phyloP scores from a whole-genome alignment of 306 rosid genomes.

The Glycine latifolia region DNA sequence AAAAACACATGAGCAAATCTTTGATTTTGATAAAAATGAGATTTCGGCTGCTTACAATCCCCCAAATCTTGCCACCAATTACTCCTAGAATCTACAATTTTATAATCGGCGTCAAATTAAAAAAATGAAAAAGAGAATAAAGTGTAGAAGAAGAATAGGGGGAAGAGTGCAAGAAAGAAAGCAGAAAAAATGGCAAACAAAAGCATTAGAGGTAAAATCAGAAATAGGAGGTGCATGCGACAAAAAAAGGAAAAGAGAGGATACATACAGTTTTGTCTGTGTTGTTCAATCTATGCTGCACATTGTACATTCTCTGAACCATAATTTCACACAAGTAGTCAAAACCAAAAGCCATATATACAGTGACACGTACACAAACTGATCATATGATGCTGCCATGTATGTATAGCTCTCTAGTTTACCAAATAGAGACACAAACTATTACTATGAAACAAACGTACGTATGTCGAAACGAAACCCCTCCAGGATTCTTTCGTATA shows the following conservation, averaged over 20 bases:
- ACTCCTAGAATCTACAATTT: slow-evolving; percentile 60
- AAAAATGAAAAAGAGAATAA: neutral
- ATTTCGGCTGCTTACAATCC: slow-evolving; percentile 74
- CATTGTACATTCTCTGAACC: slow-evolving; percentile 44
- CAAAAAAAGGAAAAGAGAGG: slow-evolving; percentile 23
- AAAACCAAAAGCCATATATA: slow-evolving; percentile 37
- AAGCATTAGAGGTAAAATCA: slow-evolving; percentile 29
- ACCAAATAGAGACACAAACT: slow-evolving; percentile 15
- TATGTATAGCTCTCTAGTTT: neutral
- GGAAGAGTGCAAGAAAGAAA: slow-evolving; percentile 7
- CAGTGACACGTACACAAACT: slow-evolving; percentile 12
- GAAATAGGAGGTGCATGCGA: slow-evolving; percentile 28
- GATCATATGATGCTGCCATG: neutral
- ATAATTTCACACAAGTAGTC: slow-evolving; percentile 44
- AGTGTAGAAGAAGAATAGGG: neutral
- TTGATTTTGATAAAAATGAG: slow-evolving; percentile 50
- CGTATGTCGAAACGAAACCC: slow-evolving; percentile 13
- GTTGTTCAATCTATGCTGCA: slow-evolving; percentile 35
- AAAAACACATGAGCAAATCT: slow-evolving; percentile 32
- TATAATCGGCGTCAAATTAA: slow-evolving; percentile 18
- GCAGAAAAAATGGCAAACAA: slow-evolving; percentile 41
- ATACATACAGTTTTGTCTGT: slow-evolving; percentile 31
- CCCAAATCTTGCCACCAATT: slow-evolving; percentile 91
- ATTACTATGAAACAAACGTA: slow-evolving; percentile 3
- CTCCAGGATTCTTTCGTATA: slow-evolving; percentile 36